These are phyloP conservation scores for Penicillium tannophilum DNA, from an alignment of 495 filamentous ascomycete species.

Conservation along the genomic window DNA sequence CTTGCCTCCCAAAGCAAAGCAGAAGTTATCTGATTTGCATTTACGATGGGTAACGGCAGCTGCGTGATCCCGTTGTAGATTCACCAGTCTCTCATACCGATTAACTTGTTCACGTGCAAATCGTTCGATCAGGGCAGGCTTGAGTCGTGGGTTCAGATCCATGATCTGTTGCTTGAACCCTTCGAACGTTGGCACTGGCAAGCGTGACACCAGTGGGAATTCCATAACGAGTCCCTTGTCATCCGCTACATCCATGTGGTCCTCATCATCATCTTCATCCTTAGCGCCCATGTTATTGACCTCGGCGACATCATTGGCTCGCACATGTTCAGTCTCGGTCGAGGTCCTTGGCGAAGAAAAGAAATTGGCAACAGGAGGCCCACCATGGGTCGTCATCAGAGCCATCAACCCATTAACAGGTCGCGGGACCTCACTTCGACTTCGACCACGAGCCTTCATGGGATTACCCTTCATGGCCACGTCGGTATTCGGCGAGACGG, in stretches of 20 bases:
- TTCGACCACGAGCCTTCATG: constrained; percentile 63
- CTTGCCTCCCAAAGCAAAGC: constrained; percentile 64
- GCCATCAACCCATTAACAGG: constrained; percentile 44
- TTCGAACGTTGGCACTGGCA: constrained; percentile 70
- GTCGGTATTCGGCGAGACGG: constrained; percentile 50
- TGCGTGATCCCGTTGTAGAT: constrained; percentile 69
- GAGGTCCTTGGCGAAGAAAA: constrained; percentile 34
- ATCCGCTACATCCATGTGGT: constrained; percentile 36
- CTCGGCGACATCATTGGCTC: constrained; percentile 2
- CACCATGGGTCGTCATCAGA: constrained; percentile 51
- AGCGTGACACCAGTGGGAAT: constrained; percentile 40
- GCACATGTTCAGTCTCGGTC: constrained; percentile 9
- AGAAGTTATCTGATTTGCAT: constrained; percentile 64
- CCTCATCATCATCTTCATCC: constrained; percentile 52
- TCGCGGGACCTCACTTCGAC: constrained; percentile 72
- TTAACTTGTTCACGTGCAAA: constrained; percentile 78
- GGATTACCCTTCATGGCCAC: constrained; percentile 54
- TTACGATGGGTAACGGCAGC: constrained; percentile 51
- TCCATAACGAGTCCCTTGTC: constrained; percentile 52
- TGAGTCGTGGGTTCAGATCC: constrained; percentile 69
- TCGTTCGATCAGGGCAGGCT: constrained; percentile 74
- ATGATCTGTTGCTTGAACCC: constrained; percentile 79
- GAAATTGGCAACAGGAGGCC: constrained; percentile 49
- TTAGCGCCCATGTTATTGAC: constrained; percentile 25
- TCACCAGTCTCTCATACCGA: constrained; percentile 79